Percentiles rank a stretch among this genome's conserved stretches.
Conservation (phyloP, 176 grass and related monocot genomes). For the maize (Zea mays) region Zm-B73-REFERENCE-NAM-5.0 NC_050097.1:221931501-221932000, state of each 20-base stretch:
- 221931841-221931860: too few relatives aligned
- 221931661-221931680: neutral
- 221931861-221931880: neutral
- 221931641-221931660: neutral
- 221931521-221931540: too few relatives aligned
- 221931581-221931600: neutral
- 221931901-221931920: neutral
- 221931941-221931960: neutral
- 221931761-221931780: neutral
- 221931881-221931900: neutral
- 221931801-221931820: neutral
- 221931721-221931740: neutral
- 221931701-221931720: neutral
- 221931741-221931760: neutral
- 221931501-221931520: too few relatives aligned
- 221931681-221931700: neutral
- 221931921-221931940: neutral
- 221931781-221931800: neutral
- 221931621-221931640: neutral
- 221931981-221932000: neutral
- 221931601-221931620: neutral
- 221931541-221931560: too few relatives aligned
- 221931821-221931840: too few relatives aligned
- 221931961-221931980: neutral
- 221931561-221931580: neutral